Conservation (phyloP, 352 stramenopile genomes). For the Elongisporangium prolatum region DNA sequence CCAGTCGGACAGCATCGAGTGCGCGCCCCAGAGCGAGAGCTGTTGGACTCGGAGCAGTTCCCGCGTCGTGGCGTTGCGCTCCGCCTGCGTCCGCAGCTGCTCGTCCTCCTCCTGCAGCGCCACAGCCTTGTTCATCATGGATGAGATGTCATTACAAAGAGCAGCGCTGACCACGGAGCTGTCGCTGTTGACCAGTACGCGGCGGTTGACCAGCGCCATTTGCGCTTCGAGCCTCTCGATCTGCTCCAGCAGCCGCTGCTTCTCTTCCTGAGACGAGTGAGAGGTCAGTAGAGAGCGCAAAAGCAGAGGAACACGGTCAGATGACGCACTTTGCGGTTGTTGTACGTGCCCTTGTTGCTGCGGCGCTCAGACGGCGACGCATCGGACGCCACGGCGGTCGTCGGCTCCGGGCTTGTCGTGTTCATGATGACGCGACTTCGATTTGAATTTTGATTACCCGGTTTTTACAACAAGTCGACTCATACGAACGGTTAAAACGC, state of each 20-base stretch:
- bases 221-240: constrained; percentile 10
- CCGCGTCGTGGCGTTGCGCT: not conserved
- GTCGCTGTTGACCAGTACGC: not conserved
- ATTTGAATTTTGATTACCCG: too few relatives aligned
- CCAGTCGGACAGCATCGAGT: not conserved
- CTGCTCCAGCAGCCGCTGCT: constrained; percentile 9
- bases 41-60: not conserved
- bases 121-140: not conserved
- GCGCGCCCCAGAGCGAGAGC: not conserved
- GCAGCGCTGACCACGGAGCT: not conserved
- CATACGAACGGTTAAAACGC: too few relatives aligned
- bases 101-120: not conserved
- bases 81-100: not conserved
- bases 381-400: not conserved
- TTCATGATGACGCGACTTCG: not conserved
- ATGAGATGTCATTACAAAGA: not conserved
- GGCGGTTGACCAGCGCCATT: constrained; percentile 6
- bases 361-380: not conserved
- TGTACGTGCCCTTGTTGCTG: not conserved
- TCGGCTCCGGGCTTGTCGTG: not conserved
- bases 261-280: constrained; percentile 1
- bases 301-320: not conserved
- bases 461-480: too few relatives aligned
- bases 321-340: not conserved
- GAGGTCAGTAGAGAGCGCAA: not conserved